Evolutionary conservation across 805 yeast species (phyloP).

Genomic region (Wickerhamomyces alni): DNA sequence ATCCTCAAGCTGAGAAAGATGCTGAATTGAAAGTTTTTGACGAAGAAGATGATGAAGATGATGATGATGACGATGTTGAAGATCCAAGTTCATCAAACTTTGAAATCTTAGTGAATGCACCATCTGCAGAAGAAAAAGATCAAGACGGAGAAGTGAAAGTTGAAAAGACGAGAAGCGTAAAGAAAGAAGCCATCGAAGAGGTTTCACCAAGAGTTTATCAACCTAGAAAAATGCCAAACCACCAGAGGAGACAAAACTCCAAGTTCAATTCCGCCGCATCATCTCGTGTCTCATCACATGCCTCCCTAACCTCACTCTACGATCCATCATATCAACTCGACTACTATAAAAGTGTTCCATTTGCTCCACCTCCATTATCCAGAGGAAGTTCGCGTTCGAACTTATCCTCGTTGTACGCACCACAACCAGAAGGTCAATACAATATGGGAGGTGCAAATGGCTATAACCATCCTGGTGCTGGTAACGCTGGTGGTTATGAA

Average conservation of each 20-base stretch:
- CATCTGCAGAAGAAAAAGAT: neutral
- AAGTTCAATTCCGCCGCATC: neutral
- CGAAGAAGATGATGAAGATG: neutral
- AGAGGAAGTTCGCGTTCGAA: constrained; percentile 3
- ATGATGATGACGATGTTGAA: neutral
- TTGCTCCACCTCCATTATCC: constrained; percentile 9
- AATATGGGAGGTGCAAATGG: neutral
- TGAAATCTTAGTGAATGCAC: neutral
- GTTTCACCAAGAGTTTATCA: neutral
- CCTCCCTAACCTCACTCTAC: constrained; percentile 11
- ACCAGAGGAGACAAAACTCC: constrained; percentile 1
- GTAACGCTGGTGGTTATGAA: neutral
- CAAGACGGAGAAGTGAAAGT: neutral
- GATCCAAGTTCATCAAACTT: neutral
- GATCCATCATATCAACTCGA: constrained; percentile 8
- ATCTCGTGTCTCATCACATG: constrained; percentile 1
- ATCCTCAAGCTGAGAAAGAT: no score
- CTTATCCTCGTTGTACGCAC: constrained; percentile 2
- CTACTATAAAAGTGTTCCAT: constrained; percentile 7
- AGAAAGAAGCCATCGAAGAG: neutral
- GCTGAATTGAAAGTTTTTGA: no score
- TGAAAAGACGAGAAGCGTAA: no score
- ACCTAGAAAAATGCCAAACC: neutral
- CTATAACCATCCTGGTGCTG: neutral
- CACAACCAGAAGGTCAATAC: neutral